These are phyloP conservation scores for Rosa chinensis DNA, from an alignment of 306 rosid genomes.

Conservation along the genomic window DNA sequence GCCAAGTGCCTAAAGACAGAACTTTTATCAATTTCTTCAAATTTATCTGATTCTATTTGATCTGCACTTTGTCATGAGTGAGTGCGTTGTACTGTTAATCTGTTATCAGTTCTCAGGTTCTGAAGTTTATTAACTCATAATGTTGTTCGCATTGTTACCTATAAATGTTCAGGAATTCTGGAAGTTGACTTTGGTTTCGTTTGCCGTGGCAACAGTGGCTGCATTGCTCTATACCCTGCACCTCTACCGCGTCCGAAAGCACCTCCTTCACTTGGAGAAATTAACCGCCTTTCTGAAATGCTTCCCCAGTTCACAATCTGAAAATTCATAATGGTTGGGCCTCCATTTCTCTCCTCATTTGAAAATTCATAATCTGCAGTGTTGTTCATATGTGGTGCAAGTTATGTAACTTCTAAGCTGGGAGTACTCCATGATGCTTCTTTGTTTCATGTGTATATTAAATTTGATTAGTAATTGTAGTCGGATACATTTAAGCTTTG, in stretches of 20 bases:
- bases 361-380: not conserved
- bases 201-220: conserved; percentile 56
- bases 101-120: not conserved
- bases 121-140: not conserved
- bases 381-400: not conserved
- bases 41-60: not conserved
- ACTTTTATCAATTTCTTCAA: not conserved
- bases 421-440: not conserved
- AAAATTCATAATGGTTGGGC: not conserved
- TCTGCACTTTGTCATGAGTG: not conserved
- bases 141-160: not conserved
- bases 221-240: conserved; percentile 63
- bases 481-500: not conserved
- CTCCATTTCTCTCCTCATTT: not conserved
- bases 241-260: conserved; percentile 51
- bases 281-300: conserved; percentile 14
- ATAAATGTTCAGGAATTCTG: conserved; percentile 63
- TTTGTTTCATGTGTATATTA: not conserved
- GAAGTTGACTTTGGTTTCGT: conserved; percentile 63
- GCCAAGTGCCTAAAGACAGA: not conserved
- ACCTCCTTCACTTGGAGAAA: conserved; percentile 61
- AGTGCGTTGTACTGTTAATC: not conserved
- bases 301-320: conserved; percentile 6
- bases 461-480: not conserved
- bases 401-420: not conserved